Percentiles rank a stretch among this genome's conserved stretches.
These are phyloP conservation scores for Yamadazyma taylorii DNA, from an alignment of 1,139 yeast species.

Conservation along the genomic window DNA sequence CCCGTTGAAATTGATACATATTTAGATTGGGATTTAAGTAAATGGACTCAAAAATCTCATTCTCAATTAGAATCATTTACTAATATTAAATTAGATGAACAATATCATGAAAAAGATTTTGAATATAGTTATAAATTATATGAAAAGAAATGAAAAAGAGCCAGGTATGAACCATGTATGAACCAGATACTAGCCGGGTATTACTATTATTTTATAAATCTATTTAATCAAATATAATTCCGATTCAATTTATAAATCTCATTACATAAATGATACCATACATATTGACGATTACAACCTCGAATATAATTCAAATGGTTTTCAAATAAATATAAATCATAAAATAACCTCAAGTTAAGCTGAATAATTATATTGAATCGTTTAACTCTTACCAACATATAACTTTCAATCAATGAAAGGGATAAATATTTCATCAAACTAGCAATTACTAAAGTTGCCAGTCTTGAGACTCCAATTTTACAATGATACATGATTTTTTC, in stretches of 20 bases:
- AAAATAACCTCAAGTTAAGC: slow-evolving; percentile 84
- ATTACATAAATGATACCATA: slow-evolving; percentile 38
- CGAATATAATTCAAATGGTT: slow-evolving; percentile 39
- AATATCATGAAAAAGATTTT: slow-evolving; percentile 47
- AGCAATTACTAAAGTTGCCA: slow-evolving; percentile 89
- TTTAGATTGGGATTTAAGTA: slow-evolving; percentile 33
- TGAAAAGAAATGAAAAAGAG: slow-evolving; percentile 6
- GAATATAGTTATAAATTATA: slow-evolving; percentile 38
- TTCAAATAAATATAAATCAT: slow-evolving; percentile 80
- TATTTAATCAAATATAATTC: slow-evolving; percentile 25
- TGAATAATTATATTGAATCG: slow-evolving; percentile 87
- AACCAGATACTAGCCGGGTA: too few relatives aligned
- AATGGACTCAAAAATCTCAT: slow-evolving; percentile 37
- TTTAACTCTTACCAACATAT: slow-evolving; percentile 77
- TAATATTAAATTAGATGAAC: slow-evolving; percentile 37
- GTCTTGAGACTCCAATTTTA: slow-evolving; percentile 87
- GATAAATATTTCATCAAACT: slow-evolving; percentile 76
- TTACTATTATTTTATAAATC: neutral
- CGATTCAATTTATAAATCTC: slow-evolving; percentile 36
- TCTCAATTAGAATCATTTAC: slow-evolving; percentile 41
- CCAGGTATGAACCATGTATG: neutral
- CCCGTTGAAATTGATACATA: slow-evolving; percentile 67
- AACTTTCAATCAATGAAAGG: slow-evolving; percentile 69
- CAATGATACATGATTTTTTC: slow-evolving; percentile 68
- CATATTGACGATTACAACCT: slow-evolving; percentile 16